Evolutionary conservation across 148 eudicot genomes (phyloP).

Genomic region (Rhododendron vialii): DNA sequence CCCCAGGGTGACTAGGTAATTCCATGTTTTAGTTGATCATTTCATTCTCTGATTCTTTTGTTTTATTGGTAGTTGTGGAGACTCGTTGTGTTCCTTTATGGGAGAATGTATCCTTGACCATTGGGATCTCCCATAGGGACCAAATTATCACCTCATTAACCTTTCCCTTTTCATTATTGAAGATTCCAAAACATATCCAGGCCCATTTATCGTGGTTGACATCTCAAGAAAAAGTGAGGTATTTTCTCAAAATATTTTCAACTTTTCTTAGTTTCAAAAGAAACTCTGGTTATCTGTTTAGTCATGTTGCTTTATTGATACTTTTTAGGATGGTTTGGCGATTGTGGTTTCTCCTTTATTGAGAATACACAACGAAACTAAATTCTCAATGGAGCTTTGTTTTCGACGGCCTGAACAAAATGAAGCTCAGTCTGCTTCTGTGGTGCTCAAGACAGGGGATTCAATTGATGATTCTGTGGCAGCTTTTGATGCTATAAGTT

Average conservation of each 20-base stretch:
- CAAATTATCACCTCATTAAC: constrained; percentile 7
- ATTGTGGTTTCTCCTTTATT: constrained; percentile 69
- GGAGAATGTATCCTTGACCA: background rate
- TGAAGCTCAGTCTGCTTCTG: constrained; percentile 57
- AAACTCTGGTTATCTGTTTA: background rate
- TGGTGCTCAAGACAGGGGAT: constrained; percentile 64
- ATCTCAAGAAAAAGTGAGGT: constrained; percentile 74
- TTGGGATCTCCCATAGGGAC: background rate
- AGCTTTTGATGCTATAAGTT: constrained; percentile 72
- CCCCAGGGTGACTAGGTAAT: background rate
- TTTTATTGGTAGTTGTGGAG: background rate
- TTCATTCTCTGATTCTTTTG: background rate
- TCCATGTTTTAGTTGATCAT: background rate
- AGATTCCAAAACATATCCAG: constrained; percentile 73
- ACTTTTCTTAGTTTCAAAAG: background rate
- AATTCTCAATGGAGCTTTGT: constrained; percentile 66
- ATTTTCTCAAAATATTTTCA: constrained; percentile 3
- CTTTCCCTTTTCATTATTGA: constrained; percentile 9
- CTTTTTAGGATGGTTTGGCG: constrained; percentile 71
- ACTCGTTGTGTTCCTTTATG: background rate
- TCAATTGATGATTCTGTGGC: constrained; percentile 76
- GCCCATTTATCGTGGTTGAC: constrained; percentile 78
- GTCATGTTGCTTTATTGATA: background rate
- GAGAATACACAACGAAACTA: constrained; percentile 79
- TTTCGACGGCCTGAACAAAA: constrained; percentile 70